Conservation (phyloP, 768 basidiomycete species). For the Baorangia bicolor region DNA sequence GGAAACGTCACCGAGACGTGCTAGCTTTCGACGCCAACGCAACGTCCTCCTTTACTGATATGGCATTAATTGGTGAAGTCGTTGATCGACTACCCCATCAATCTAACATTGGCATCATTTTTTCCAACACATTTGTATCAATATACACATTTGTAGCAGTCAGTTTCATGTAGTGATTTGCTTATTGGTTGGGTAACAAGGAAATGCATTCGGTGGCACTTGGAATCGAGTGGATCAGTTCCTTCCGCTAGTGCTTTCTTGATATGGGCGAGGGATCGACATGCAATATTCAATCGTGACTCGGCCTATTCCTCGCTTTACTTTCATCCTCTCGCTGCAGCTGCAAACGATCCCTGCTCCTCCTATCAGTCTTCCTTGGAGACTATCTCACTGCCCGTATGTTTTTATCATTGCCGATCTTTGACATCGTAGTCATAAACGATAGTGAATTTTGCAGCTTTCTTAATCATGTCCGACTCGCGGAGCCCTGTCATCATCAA, state of each 20-base stretch:
- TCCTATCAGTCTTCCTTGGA: neutral
- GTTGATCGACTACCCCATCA: constrained; percentile 14
- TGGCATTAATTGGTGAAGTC: neutral
- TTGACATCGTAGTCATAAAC: neutral
- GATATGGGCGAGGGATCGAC: constrained; percentile 17
- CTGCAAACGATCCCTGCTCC: neutral
- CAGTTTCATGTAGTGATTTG: neutral
- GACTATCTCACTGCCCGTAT: constrained; percentile 1
- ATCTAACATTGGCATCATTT: neutral
- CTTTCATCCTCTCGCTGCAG: neutral
- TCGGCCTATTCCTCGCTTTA: neutral
- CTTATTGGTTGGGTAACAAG: neutral
- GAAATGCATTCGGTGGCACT: neutral
- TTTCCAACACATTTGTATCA: constrained; percentile 12
- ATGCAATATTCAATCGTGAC: neutral
- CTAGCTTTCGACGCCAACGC: neutral
- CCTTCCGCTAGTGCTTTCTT: too few relatives aligned
- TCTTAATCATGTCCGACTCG: constrained; percentile 21
- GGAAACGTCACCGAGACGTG: constrained; percentile 2
- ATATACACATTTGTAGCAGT: constrained; percentile 7
- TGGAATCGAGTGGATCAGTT: neutral
- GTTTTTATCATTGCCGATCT: neutral
- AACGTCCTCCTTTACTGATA: neutral
- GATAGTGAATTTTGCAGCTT: neutral
- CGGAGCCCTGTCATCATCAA: constrained; percentile 59